These are phyloP conservation scores for Eucalyptus erythrocorys DNA, from an alignment of 345 rosid genomes.

Conservation along the genomic window DNA sequence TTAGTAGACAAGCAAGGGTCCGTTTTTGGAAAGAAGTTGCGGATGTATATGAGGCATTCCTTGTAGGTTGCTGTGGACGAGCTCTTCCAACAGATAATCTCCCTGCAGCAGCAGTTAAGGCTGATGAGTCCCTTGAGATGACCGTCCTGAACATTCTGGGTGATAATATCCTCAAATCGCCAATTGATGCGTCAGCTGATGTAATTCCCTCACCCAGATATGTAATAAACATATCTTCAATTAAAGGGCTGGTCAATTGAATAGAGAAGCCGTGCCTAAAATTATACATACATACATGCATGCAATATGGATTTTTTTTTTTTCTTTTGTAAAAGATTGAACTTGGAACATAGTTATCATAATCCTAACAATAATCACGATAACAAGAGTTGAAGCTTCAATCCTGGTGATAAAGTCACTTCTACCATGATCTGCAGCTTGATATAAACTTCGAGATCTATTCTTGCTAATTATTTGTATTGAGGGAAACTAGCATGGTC, in stretches of 20 bases:
- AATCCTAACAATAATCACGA: background rate
- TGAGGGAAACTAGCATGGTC: background rate
- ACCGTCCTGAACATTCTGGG: conserved; percentile 59
- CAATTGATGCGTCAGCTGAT: conserved; percentile 72
- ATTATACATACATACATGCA: background rate
- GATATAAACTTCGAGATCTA: background rate
- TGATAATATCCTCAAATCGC: conserved; percentile 60
- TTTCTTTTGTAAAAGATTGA: background rate
- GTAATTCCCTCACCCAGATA: conserved; percentile 17
- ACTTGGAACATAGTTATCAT: background rate
- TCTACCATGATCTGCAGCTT: background rate
- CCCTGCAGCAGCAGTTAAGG: conserved; percentile 33
- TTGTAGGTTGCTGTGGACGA: conserved; percentile 91
- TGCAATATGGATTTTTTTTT: background rate
- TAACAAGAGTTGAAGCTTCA: background rate
- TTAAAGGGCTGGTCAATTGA: background rate
- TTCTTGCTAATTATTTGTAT: background rate
- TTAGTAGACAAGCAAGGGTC: conserved; percentile 51
- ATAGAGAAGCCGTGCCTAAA: background rate
- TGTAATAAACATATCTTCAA: background rate
- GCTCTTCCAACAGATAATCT: conserved; percentile 76
- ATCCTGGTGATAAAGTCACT: background rate
- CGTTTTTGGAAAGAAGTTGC: conserved; percentile 96
- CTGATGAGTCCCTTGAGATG: conserved; percentile 91
- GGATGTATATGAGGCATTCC: conserved; percentile 90